Evolutionary conservation across 208 protist species (phyloP).

Genomic region (Acanthamoeba sp.): DNA sequence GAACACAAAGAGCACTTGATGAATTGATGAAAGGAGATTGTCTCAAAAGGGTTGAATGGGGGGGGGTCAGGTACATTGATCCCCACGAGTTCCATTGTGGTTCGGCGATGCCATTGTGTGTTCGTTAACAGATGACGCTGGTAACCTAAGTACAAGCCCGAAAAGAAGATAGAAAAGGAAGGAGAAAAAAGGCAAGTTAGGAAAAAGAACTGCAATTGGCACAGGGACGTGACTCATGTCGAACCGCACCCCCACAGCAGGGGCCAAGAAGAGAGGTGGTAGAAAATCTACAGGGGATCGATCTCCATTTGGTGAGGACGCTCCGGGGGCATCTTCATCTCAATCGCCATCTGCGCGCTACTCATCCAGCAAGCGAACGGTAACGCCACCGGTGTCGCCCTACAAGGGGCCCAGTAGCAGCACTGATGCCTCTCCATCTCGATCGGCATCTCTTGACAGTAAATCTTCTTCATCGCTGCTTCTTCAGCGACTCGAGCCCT

Average conservation of each 20-base stretch:
- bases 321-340: background rate
- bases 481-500: background rate
- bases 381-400: constrained; percentile 6
- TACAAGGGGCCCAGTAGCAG: background rate
- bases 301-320: background rate
- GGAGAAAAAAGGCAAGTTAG: background rate
- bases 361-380: background rate
- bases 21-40: background rate
- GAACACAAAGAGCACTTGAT: background rate
- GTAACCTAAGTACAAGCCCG: too few relatives aligned
- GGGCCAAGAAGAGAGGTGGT: background rate
- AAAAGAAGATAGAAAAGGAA: background rate
- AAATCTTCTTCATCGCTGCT: background rate
- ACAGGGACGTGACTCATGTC: too few relatives aligned
- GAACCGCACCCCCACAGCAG: background rate
- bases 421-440: constrained; percentile 3
- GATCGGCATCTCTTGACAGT: background rate
- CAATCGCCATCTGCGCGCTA: too few relatives aligned
- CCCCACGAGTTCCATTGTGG: too few relatives aligned
- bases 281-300: background rate
- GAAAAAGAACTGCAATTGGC: background rate
- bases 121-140: too few relatives aligned
- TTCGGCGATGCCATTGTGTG: too few relatives aligned
- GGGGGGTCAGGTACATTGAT: too few relatives aligned
- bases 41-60: too few relatives aligned